Conservation (phyloP, 352 stramenopile species). For the Phytophthora sojae region DNA sequence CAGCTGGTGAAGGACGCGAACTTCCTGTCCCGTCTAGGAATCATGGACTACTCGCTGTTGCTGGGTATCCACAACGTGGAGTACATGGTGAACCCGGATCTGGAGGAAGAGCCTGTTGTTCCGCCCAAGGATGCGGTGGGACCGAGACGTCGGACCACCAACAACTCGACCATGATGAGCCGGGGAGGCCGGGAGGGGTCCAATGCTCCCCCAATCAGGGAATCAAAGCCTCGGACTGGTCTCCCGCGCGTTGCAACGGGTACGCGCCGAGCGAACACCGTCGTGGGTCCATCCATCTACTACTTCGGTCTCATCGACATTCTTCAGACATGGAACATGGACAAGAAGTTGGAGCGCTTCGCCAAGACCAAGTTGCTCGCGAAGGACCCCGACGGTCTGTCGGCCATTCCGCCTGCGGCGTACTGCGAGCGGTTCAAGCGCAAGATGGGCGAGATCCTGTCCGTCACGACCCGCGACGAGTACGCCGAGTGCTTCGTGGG, state of each 20-base stretch:
- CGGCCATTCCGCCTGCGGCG: slow-evolving; percentile 76
- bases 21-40: slow-evolving; percentile 84
- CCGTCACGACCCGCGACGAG: slow-evolving; percentile 72
- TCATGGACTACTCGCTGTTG: slow-evolving; percentile 94
- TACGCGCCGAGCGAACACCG: slow-evolving; percentile 85
- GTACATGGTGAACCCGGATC: slow-evolving; percentile 86
- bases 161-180: slow-evolving; percentile 51
- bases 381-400: slow-evolving; percentile 83
- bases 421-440: slow-evolving; percentile 91
- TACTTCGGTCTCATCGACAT: slow-evolving; percentile 92
- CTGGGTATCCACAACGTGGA: slow-evolving; percentile 91
- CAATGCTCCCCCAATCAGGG: slow-evolving; percentile 29
- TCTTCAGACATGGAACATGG: slow-evolving; percentile 90
- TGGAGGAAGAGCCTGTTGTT: slow-evolving; percentile 56
- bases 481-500: slow-evolving; percentile 53
- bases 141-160: slow-evolving; percentile 42
- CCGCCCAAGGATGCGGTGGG: slow-evolving; percentile 41
- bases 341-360: slow-evolving; percentile 92
- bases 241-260: slow-evolving; percentile 70
- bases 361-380: slow-evolving; percentile 87
- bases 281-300: slow-evolving; percentile 87
- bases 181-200: slow-evolving; percentile 34
- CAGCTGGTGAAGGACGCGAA: slow-evolving; percentile 88
- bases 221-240: slow-evolving; percentile 45
- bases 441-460: slow-evolving; percentile 89